phyloP scores from a whole-genome alignment of 2,329 filamentous ascomycete genomes.

The Cadophora sp. region DNA sequence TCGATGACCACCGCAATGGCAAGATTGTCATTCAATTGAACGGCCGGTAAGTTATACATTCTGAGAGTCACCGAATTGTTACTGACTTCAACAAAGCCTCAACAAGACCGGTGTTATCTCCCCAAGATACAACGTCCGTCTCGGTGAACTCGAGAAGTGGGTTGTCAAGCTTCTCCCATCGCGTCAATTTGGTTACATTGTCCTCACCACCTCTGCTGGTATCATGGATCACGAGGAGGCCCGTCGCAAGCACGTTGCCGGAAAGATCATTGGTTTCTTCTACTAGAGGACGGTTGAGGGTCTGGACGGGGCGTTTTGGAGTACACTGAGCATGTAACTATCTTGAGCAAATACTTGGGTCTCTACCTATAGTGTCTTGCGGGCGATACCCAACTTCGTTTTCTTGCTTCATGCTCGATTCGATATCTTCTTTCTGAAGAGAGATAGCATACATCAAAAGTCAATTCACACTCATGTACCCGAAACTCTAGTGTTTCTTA shows the following conservation, averaged over 20 bases:
- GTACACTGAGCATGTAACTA: slow-evolving; percentile 43
- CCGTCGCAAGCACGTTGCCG: slow-evolving; percentile 96
- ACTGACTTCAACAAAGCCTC: slow-evolving; percentile 55
- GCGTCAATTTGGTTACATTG: slow-evolving; percentile 99
- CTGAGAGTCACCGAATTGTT: neutral
- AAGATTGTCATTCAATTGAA: slow-evolving; percentile 99
- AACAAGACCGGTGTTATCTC: slow-evolving; percentile 99
- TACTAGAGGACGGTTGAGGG: slow-evolving; percentile 67
- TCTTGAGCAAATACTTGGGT: slow-evolving; percentile 32
- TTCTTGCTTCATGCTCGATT: slow-evolving; percentile 36
- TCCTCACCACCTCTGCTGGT: slow-evolving; percentile 97
- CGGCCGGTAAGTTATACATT: slow-evolving; percentile 68
- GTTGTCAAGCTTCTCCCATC: slow-evolving; percentile 98
- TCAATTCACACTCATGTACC: slow-evolving; percentile 43
- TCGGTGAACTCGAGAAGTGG: slow-evolving; percentile 99
- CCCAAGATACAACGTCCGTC: slow-evolving; percentile 98
- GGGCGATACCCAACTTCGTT: slow-evolving; percentile 41
- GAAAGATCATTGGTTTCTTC: slow-evolving; percentile 99
- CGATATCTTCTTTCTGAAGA: slow-evolving; percentile 35
- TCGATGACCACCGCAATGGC: slow-evolving; percentile 99
- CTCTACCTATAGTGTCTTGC: slow-evolving; percentile 30
- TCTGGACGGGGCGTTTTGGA: slow-evolving; percentile 35
- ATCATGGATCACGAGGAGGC: slow-evolving; percentile 99
- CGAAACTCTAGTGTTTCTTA: neutral
- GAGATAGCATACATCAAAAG: slow-evolving; percentile 45